Conservation (phyloP, 306 rosid genomes). For the Spatholobus suberectus region DNA sequence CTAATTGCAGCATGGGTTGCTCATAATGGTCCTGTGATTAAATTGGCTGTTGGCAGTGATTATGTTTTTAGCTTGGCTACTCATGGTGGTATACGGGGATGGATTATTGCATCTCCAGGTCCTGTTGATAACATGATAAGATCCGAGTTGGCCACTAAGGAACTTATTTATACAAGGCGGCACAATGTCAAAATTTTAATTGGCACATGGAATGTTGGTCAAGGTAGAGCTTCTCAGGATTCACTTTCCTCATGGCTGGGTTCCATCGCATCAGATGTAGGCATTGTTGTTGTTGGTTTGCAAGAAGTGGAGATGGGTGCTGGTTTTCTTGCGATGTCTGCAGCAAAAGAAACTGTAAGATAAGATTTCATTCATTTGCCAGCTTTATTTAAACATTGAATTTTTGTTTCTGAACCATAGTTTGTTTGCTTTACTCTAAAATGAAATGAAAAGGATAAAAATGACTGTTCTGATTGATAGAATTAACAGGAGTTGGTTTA, state of each 20-base stretch:
- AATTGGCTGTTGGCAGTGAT: slow-evolving; percentile 71
- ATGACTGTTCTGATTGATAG: background rate
- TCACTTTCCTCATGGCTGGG: slow-evolving; percentile 91
- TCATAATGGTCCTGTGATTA: slow-evolving; percentile 88
- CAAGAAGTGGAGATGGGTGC: slow-evolving; percentile 99
- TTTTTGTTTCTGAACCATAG: background rate
- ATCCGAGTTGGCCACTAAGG: slow-evolving; percentile 76
- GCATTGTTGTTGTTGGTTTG: slow-evolving; percentile 92
- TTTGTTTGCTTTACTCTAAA: slow-evolving; percentile 27
- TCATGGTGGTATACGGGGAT: slow-evolving; percentile 96
- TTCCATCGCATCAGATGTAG: slow-evolving; percentile 85
- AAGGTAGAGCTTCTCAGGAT: slow-evolving; percentile 92
- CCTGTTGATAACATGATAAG: slow-evolving; percentile 74
- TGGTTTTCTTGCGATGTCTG: slow-evolving; percentile 99
- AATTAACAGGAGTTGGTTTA: background rate
- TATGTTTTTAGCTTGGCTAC: slow-evolving; percentile 90
- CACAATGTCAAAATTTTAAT: slow-evolving; percentile 81
- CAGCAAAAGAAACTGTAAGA: slow-evolving; percentile 98
- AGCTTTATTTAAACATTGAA: slow-evolving; percentile 13
- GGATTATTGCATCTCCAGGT: slow-evolving; percentile 91
- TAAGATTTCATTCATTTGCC: slow-evolving; percentile 45
- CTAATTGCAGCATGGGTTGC: slow-evolving; percentile 89
- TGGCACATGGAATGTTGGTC: slow-evolving; percentile 99
- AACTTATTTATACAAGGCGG: slow-evolving; percentile 63
- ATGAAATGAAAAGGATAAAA: background rate